Percentiles rank a stretch among this genome's conserved stretches.
phyloP scores from a whole-genome alignment of 306 rosid genomes.

The Casuarina equisetifolia region DNA sequence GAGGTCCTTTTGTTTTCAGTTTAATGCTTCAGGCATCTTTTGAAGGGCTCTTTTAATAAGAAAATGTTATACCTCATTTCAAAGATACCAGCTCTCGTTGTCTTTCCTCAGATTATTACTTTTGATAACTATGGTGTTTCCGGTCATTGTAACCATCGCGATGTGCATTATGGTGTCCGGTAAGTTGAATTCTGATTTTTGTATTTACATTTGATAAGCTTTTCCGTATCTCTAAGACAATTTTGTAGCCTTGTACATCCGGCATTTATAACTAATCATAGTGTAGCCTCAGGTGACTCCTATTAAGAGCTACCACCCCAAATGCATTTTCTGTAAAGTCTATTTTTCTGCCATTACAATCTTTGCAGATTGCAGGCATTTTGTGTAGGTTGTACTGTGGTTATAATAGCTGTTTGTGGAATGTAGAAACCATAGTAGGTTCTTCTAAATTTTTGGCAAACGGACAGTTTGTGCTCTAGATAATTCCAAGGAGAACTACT shows the following conservation, averaged over 20 bases:
- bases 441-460: not conserved
- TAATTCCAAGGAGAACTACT: not conserved
- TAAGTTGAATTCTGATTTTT: constrained; percentile 34
- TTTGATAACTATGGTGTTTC: constrained; percentile 83
- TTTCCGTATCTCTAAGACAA: not conserved
- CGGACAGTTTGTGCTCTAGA: not conserved
- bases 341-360: not conserved
- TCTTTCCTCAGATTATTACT: constrained; percentile 66
- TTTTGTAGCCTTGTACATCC: not conserved
- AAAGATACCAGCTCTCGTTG: constrained; percentile 12
- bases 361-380: not conserved
- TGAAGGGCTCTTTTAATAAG: not conserved
- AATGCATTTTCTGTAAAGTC: not conserved
- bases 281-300: not conserved
- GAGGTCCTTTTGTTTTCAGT: not conserved
- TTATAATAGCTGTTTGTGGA: not conserved
- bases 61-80: constrained; percentile 3
- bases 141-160: constrained; percentile 90
- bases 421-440: not conserved
- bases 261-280: not conserved
- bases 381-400: not conserved
- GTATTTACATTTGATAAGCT: not conserved
- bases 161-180: constrained; percentile 74
- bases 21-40: constrained; percentile 26
- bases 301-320: not conserved